Evolutionary conservation across 192 early-diverging fungal genomes (phyloP).

Genomic region (Coemansia sp.): DNA sequence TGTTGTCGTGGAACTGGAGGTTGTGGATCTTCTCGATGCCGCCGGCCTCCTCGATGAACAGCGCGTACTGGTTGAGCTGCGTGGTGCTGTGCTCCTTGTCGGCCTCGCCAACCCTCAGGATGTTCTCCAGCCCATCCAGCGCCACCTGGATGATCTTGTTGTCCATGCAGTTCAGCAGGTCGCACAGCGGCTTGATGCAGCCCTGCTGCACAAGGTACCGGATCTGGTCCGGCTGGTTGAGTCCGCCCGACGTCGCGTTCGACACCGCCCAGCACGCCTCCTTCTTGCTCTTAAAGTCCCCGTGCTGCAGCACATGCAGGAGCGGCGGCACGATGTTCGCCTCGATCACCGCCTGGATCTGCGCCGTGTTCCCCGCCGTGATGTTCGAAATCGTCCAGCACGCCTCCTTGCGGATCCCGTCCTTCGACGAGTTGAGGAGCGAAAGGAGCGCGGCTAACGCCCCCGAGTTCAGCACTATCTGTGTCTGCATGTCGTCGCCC

Average conservation of each 20-base stretch:
- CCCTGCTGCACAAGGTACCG: conserved; percentile 90
- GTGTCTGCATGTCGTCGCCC: conserved; percentile 96
- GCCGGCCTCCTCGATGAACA: conserved; percentile 88
- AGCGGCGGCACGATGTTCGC: conserved; percentile 92
- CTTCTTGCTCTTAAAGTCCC: conserved; percentile 98
- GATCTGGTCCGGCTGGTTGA: conserved; percentile 91
- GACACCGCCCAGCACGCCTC: conserved; percentile 99
- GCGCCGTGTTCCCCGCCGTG: conserved; percentile 89
- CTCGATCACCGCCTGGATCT: conserved; percentile 96
- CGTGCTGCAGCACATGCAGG: conserved; percentile 78
- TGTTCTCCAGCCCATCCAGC: conserved; percentile 97
- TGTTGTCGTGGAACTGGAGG: conserved; percentile 92
- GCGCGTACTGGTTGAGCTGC: conserved; percentile 80
- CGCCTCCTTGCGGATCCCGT: conserved; percentile 97
- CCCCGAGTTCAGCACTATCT: conserved; percentile 91
- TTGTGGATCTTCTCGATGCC: conserved; percentile 96
- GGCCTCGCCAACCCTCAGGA: conserved; percentile 92
- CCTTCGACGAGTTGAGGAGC: conserved; percentile 85
- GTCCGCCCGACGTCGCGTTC: conserved; percentile 93
- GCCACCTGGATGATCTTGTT: conserved; percentile 97
- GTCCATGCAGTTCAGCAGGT: conserved; percentile 86
- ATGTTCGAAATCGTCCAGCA: conserved; percentile 99
- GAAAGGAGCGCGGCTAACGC: conserved; percentile 76
- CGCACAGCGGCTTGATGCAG: conserved; percentile 93
- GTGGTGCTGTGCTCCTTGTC: conserved; percentile 63